A percentile compares a stretch with the other conserved stretches of the same genome.
Evolutionary conservation across 495 filamentous ascomycete genomes (phyloP).

Genomic region (Podospora comata): DNA sequence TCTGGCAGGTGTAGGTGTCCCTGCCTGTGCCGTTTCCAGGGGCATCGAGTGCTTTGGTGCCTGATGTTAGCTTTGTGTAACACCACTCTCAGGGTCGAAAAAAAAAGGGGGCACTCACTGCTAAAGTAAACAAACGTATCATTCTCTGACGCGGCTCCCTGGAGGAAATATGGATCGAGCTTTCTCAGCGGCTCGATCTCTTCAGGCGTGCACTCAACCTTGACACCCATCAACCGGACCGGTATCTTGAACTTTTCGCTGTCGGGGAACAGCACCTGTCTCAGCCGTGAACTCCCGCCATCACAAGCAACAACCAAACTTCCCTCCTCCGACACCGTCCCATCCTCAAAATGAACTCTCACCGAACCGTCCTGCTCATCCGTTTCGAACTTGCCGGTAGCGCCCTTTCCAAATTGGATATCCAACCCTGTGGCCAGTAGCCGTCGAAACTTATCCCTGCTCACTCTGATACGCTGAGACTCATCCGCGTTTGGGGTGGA

Average conservation of each 20-base stretch:
- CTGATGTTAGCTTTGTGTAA: constrained; percentile 4
- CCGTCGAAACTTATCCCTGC: constrained; percentile 45
- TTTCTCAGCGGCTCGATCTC: constrained; percentile 30
- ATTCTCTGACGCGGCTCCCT: constrained; percentile 56
- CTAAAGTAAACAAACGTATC: constrained; percentile 46
- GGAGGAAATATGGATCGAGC: constrained; percentile 60
- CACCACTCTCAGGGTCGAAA: no score
- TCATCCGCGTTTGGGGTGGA: constrained; percentile 46
- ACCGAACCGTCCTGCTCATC: constrained; percentile 20
- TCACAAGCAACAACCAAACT: constrained; percentile 35
- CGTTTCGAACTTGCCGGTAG: constrained; percentile 16
- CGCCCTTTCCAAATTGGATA: constrained; percentile 38
- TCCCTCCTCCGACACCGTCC: constrained; percentile 21
- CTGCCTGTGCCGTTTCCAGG: constrained; percentile 24
- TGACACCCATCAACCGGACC: constrained; percentile 31
- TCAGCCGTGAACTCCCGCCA: constrained; percentile 30
- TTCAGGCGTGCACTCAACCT: constrained; percentile 29
- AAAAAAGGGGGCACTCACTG: constrained; percentile 21
- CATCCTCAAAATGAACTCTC: constrained; percentile 33
- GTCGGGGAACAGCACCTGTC: constrained; percentile 27
- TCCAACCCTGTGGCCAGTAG: constrained; percentile 49
- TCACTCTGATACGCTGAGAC: constrained; percentile 49
- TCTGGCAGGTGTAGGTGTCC: constrained; percentile 40
- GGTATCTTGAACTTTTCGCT: constrained; percentile 27
- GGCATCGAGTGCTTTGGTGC: constrained; percentile 26